phyloP scores from a whole-genome alignment of 2,329 filamentous ascomycete genomes.

The Dothideomycetes sp. region DNA sequence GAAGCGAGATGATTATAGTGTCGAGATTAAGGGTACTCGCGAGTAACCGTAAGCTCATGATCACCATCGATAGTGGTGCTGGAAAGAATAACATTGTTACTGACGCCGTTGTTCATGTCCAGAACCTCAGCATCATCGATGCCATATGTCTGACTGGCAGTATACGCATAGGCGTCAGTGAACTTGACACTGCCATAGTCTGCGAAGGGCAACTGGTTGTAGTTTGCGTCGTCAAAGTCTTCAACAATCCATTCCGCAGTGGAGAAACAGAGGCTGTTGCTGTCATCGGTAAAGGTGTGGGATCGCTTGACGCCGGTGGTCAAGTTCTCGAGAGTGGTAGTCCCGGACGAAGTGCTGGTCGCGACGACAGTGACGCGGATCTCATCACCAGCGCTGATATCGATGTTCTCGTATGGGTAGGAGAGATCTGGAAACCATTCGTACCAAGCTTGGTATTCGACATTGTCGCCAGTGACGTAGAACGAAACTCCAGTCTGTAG shows the following conservation, averaged over 20 bases:
- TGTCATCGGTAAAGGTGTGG: slow-evolving; percentile 38
- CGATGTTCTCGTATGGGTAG: slow-evolving; percentile 39
- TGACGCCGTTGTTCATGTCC: no score
- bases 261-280: slow-evolving; percentile 37
- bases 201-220: slow-evolving; percentile 33
- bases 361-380: slow-evolving; percentile 31
- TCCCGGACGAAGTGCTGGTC: slow-evolving; percentile 30
- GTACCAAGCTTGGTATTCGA: slow-evolving; percentile 46
- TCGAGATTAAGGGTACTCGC: no score
- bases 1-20: no score
- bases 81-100: no score
- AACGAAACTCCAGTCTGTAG: slow-evolving; percentile 49
- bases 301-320: slow-evolving; percentile 40
- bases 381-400: slow-evolving; percentile 34
- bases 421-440: slow-evolving; percentile 51
- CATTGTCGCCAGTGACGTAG: slow-evolving; percentile 29
- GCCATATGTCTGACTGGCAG: no score
- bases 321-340: slow-evolving; percentile 37
- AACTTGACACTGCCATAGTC: slow-evolving; percentile 39
- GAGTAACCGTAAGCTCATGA: no score
- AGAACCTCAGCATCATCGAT: no score
- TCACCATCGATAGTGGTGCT: no score
- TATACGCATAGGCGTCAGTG: slow-evolving; percentile 17
- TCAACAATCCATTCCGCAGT: slow-evolving; percentile 48
- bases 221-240: slow-evolving; percentile 13